phyloP scores from a whole-genome alignment of 352 stramenopile genomes.

The Phytophthora colocasiae region DNA sequence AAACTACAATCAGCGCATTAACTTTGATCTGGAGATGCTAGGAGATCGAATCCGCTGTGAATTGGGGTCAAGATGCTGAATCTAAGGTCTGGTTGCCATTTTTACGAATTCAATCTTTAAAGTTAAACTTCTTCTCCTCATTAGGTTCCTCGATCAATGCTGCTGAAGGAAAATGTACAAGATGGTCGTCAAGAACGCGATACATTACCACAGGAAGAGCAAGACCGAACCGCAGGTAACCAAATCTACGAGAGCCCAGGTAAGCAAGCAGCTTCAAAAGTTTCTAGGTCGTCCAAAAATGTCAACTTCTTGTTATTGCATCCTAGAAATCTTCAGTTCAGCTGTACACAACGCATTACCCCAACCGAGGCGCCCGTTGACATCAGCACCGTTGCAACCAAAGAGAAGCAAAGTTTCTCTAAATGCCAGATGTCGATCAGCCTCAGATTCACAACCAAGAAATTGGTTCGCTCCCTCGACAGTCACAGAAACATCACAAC shows the following conservation, averaged over 20 bases:
- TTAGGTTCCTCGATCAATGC: slow-evolving; percentile 22
- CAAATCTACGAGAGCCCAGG: slow-evolving; percentile 17
- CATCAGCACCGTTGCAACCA: slow-evolving; percentile 11
- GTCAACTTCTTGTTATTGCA: background rate
- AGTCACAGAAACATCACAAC: background rate
- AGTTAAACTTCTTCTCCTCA: background rate
- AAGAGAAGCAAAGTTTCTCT: slow-evolving; percentile 28
- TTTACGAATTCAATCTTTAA: too few relatives aligned
- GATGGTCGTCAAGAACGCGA: slow-evolving; percentile 13
- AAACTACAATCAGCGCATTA: background rate
- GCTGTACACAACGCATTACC: slow-evolving; percentile 32
- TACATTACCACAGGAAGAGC: background rate
- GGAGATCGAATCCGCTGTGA: slow-evolving; percentile 37
- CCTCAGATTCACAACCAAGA: slow-evolving; percentile 23
- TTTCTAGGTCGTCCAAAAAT: background rate
- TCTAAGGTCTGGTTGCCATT: background rate
- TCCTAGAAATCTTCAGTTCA: slow-evolving; percentile 11
- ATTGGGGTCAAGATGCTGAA: slow-evolving; percentile 12
- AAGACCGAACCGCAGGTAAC: slow-evolving; percentile 12
- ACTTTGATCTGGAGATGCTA: slow-evolving; percentile 3
- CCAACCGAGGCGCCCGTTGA: slow-evolving; percentile 27
- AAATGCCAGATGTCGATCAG: slow-evolving; percentile 19
- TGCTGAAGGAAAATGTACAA: slow-evolving; percentile 8
- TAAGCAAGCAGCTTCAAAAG: slow-evolving; percentile 6
- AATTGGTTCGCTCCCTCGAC: slow-evolving; percentile 36